Evolutionary conservation across 1,284 basidiomycete genomes (phyloP), one percentile per base, ranked within the genome.

Genomic region (Afroboletus lepidellus): DNA sequence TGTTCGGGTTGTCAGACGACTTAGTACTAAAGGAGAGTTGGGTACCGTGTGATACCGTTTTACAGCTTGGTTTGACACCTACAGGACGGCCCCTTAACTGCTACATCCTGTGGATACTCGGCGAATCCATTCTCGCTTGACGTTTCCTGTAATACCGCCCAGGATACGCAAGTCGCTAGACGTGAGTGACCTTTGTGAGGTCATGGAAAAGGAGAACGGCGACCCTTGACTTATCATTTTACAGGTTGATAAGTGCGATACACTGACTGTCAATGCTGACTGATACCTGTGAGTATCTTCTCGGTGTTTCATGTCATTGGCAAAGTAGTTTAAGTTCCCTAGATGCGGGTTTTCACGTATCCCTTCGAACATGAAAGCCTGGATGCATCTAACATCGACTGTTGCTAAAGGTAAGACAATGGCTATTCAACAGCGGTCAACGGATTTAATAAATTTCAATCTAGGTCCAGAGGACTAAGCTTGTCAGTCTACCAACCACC

Each of bases 21-120:
- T 12, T 13, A 30, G 4, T 23, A 16, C 42, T 27, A 20, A 33
- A 20, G 24, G 33, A 12, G 29, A 24, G 5, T 23, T 1, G 23
- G 16, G 25, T n/a, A 36, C 30, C 24, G 9, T 5, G 25, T 27
- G 25, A 27, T 27, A 23, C 21, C 25, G 24, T 8, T 9, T 41
- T 24, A 54, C 53, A 50, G 53, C 34, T 38, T 56, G 53, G 52
- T 20, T 42, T 18, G 5, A 29, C 34, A 18, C 30, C 18, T 5
- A 50, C 44, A 55, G 46, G 39, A 27, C 30, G 15, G 42, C 15
- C 3, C 27, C 27, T 23, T 42, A 18, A 25, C 27, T 18, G 24
- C 3, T 4, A 15, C 56, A 30, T 45, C 30, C 51, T 55, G 56
- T 55, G 27, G 13, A 18, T 18, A 38, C 36, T 21, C 15, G 13